A percentile compares a stretch with the other conserved stretches of the same genome.
These are phyloP conservation scores for Boletellus ananas DNA, from an alignment of 768 basidiomycete species.

Conservation along the genomic window DNA sequence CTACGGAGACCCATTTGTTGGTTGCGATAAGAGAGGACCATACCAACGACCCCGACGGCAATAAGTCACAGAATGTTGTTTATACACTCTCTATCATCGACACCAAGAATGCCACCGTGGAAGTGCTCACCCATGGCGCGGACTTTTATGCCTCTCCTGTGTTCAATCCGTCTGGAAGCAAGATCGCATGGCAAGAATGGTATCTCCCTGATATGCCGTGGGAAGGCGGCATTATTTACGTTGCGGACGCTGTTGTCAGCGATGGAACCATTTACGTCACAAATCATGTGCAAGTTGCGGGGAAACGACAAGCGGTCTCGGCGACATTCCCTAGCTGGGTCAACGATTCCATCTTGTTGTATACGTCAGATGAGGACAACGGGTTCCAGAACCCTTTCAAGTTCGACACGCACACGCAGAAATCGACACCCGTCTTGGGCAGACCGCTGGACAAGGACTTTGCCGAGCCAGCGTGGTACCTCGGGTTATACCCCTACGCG, in stretches of 20 bases:
- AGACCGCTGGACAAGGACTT: conserved; percentile 23
- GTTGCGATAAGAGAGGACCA: conserved; percentile 68
- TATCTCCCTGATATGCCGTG: conserved; percentile 65
- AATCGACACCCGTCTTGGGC: conserved; percentile 26
- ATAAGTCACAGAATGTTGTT: conserved; percentile 33
- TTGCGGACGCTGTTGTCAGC: conserved; percentile 38
- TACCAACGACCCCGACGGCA: conserved; percentile 28
- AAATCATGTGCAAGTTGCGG: conserved; percentile 41
- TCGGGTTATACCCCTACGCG: conserved; percentile 19
- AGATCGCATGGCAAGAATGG: conserved; percentile 63
- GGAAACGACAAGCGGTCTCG: conserved; percentile 38
- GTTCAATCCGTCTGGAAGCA: conserved; percentile 53
- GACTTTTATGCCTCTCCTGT: conserved; percentile 64
- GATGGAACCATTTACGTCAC: conserved; percentile 29
- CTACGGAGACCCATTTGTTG: conserved; percentile 45
- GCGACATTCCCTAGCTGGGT: conserved; percentile 33
- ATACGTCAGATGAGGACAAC: conserved; percentile 52
- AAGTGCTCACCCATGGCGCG: conserved; percentile 44
- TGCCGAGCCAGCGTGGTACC: conserved; percentile 12
- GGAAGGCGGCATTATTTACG: conserved; percentile 52
- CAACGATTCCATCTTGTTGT: conserved; percentile 51
- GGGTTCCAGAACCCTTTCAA: conserved; percentile 52
- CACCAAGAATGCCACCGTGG: conserved; percentile 36
- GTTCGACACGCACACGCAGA: conserved; percentile 24
- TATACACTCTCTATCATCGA: conserved; percentile 58